Base-by-base conservation (phyloP, 2,329 filamentous ascomycete genomes). In the Claviceps humidiphila region DNA sequence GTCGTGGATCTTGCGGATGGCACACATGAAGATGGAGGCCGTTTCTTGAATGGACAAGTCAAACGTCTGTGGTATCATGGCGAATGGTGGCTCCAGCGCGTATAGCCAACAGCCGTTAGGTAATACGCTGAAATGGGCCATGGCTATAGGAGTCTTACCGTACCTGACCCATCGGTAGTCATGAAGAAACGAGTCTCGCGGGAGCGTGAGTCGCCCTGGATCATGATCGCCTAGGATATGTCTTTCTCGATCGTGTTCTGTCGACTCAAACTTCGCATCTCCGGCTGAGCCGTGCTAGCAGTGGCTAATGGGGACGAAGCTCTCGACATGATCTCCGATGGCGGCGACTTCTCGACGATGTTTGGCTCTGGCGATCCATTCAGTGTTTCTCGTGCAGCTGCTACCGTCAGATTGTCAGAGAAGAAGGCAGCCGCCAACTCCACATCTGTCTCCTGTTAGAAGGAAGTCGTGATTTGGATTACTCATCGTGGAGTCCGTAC, bases 401-500 rank as follows among this genome's bases (percentile, higher is more conserved):
- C 42, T 14, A n/a, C 5, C 22, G 42, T 44, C 13, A 13, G 42
- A 8, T n/a, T 5, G 7, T 40, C 38, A n/a, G n/a, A 40, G n/a
- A 40, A 14, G n/a, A 40, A 40, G 7, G 4, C n/a, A n/a, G 38
- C 38, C 13, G 64, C 66, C 40, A 42, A 5, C 8, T 14, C 9
- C 3, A 3, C 1, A 40, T 40, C 38, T 8, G 4, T 40, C 4
- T 6, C 38, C n/a, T 40, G 20, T 22, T 40, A 0, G n/a, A 7
- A 14, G 14, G 5, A 40, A 40, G 13, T 6, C 14, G 38, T n/a
- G 38, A 14, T 40, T 40, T 4, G 38, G 14, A 40, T 40, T 40
- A 40, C 38, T 40, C n/a, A 4, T 14, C 38, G 16, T 6, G 14
- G 38, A n/a, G 38, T 40, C n/a, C 14, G n/a, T 40, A 40, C 17